Base-by-base conservation (phyloP, 192 early-diverging fungal species). In the Gryganskiella cystojenkinii region DNA sequence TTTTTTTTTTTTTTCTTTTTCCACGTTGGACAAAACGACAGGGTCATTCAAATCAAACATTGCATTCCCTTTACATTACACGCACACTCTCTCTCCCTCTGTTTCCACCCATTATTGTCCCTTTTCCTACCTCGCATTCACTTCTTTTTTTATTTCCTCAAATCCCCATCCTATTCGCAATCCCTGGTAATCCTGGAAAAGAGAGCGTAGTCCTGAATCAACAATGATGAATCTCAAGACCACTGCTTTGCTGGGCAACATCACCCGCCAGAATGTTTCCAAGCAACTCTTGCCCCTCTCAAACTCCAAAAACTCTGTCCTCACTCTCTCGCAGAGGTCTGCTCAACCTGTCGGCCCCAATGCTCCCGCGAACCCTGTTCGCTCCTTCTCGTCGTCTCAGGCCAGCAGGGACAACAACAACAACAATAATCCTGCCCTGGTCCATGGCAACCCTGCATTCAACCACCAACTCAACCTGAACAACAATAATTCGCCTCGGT, bases 261-360 rank as follows among this genome's bases (percentile, higher is more conserved):
- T 78, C 54, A 64, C 65, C 61, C 74, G 74, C 30, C 74, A 78
- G 61, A 61, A 61, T 69, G 74, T 78, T 3, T 69, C 74, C 15
- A 60, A 65, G 30, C 74, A 78, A 61, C 56, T 78, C 54, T 46
- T 78, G 47, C 74, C 74, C 14, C 58, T 76, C 43, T 50, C 65
- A 46, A 78, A 69, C 50, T 59, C 74, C 35, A 78, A 78, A 60
- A 78, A 64, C 61, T 47, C 65, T n/a, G 74, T 78, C 67, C 74
- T 78, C 47, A 78, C 22, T 20, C 54, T 78, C 47, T 69, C 74
- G 22, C 74, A 78, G 25, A 59, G 74, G 25, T 68, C 74, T 15
- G 61, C 61, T 22, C 59, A 56, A 20, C 67, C 45, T 22, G 63
- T 62, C 61, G 56, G 63, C 6, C 58, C 64, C 24, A 76, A 76